Conservation (phyloP, 176 grass and related monocot species). For the Saccharum officinarum region DNA sequence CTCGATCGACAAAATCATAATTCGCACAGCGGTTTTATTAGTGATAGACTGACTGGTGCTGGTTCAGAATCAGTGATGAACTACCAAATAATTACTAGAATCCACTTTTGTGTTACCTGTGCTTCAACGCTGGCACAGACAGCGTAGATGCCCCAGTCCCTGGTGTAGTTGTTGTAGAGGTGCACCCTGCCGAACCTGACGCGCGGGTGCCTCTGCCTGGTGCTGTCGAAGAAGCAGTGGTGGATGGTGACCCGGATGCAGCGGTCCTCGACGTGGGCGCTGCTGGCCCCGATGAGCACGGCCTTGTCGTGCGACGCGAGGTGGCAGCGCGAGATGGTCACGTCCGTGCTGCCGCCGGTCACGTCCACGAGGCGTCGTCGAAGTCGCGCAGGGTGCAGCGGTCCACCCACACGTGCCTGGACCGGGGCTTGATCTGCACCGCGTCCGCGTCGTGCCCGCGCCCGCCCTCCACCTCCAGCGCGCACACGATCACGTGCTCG, state of each 20-base stretch:
- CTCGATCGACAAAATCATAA: neutral
- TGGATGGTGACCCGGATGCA: constrained; percentile 75
- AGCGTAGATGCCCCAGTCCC: constrained; percentile 83
- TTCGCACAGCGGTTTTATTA: no score
- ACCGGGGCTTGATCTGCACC: constrained; percentile 84
- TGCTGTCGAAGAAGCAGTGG: constrained; percentile 94
- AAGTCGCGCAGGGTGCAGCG: constrained; percentile 76
- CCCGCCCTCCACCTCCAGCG: constrained; percentile 59
- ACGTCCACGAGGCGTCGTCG: constrained; percentile 75
- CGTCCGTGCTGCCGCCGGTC: constrained; percentile 77
- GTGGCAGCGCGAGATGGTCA: constrained; percentile 81
- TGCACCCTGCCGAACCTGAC: constrained; percentile 90
- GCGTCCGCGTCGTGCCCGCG: constrained; percentile 87
- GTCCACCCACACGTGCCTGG: constrained; percentile 88
- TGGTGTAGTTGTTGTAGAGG: constrained; percentile 87
- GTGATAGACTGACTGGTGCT: no score
- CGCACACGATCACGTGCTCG: constrained; percentile 82
- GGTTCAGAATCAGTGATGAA: neutral
- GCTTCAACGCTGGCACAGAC: constrained; percentile 83
- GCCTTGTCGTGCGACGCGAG: constrained; percentile 83
- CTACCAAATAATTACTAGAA: neutral
- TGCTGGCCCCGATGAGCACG: constrained; percentile 68
- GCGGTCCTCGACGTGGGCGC: constrained; percentile 58
- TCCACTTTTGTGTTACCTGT: constrained; percentile 44
- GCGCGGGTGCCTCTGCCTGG: constrained; percentile 78